These are phyloP conservation scores for Pittosporum tobira DNA, from an alignment of 129 eudicot genomes.

Conservation along the genomic window DNA sequence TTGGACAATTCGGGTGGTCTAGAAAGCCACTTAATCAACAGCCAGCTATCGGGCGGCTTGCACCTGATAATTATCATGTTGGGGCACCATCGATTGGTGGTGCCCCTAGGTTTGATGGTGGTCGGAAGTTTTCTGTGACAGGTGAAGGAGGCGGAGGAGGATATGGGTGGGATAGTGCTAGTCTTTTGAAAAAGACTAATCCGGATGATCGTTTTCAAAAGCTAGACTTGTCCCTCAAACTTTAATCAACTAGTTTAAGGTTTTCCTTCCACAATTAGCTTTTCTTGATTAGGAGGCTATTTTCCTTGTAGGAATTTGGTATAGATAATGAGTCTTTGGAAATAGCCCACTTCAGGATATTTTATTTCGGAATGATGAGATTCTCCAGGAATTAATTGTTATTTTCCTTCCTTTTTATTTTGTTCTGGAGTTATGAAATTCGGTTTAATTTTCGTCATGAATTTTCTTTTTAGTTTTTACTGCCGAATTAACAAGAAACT, in stretches of 20 bases:
- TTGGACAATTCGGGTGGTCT: conserved; percentile 25
- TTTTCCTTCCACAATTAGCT: conserved; percentile 9
- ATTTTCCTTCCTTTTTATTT: too few relatives aligned
- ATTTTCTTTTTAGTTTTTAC: too few relatives aligned
- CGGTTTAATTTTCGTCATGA: too few relatives aligned
- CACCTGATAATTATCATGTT: conserved; percentile 17
- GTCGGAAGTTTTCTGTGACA: conserved; percentile 22
- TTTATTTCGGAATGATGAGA: too few relatives aligned
- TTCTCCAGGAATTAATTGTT: too few relatives aligned
- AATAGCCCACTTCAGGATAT: too few relatives aligned
- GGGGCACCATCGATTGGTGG: conserved; percentile 24
- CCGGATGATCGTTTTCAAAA: conserved; percentile 46
- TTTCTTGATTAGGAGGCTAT: conserved; percentile 7
- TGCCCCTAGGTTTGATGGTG: conserved; percentile 29
- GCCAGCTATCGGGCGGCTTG: conserved; percentile 33
- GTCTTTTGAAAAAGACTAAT: conserved; percentile 20
- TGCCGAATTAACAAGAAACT: too few relatives aligned
- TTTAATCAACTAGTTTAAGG: conserved; percentile 14
- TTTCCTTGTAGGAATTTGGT: background rate
- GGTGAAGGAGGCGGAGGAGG: conserved; percentile 22
- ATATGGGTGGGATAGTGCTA: conserved; percentile 30
- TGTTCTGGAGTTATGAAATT: too few relatives aligned
- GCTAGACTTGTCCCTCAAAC: conserved; percentile 69
- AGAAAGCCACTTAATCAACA: conserved; percentile 33
- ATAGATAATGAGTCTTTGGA: background rate